Percentiles rank a stretch among this genome's conserved stretches.
phyloP scores from a whole-genome alignment of 2,329 filamentous ascomycete species.

The Fusarium multiceps region DNA sequence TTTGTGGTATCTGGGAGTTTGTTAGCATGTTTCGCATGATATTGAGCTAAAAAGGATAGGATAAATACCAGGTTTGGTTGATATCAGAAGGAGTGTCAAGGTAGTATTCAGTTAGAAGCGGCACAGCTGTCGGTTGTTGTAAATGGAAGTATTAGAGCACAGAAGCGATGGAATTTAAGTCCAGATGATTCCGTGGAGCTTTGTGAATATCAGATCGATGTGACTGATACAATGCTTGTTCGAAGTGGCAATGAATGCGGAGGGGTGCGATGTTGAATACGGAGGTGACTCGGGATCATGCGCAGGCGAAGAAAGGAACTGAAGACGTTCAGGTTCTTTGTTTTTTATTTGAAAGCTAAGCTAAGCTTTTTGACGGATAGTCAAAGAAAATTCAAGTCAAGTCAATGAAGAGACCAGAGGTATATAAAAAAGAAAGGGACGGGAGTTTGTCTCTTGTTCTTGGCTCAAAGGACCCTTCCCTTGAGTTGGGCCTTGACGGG shows the following conservation, averaged over 20 bases:
- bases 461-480: slow-evolving; percentile 26
- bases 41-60: background rate
- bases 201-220: slow-evolving; percentile 15
- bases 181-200: slow-evolving; percentile 7
- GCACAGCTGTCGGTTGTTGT: background rate
- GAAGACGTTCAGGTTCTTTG: slow-evolving; percentile 27
- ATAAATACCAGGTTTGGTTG: slow-evolving; percentile 28
- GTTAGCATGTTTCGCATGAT: slow-evolving; percentile 22
- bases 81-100: background rate
- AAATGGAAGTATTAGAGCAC: background rate
- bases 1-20: slow-evolving; percentile 11
- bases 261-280: slow-evolving; percentile 30
- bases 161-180: background rate
- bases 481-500: slow-evolving; percentile 41
- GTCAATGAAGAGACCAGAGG: slow-evolving; percentile 10
- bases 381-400: slow-evolving; percentile 22
- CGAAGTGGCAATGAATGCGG: slow-evolving; percentile 37
- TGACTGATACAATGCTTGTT: slow-evolving; percentile 14
- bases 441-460: slow-evolving; percentile 31
- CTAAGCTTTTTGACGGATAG: slow-evolving; percentile 39
- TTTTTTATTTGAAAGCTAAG: slow-evolving; percentile 43
- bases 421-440: slow-evolving; percentile 13
- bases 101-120: background rate
- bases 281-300: slow-evolving; percentile 35
- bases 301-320: slow-evolving; percentile 37